These are phyloP conservation scores for Stylosanthes scabra DNA, from an alignment of 331 rosid species.

Conservation along the genomic window DNA sequence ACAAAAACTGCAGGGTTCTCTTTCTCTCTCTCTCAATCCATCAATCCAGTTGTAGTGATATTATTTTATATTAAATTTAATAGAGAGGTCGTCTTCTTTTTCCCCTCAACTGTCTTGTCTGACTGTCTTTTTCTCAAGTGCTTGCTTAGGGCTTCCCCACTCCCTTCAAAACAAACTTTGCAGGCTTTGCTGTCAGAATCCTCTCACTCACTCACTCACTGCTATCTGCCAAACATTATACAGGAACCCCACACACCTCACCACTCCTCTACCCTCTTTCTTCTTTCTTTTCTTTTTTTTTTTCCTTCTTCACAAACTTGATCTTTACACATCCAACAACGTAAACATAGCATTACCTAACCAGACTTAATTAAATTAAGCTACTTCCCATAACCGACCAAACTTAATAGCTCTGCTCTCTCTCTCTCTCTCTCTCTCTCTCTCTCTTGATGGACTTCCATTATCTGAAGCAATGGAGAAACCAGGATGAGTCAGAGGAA, in stretches of 20 bases:
- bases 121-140: constrained; percentile 85
- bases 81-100: constrained; percentile 12
- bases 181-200: constrained; percentile 80
- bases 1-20: constrained; percentile 62
- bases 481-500: constrained; percentile 86
- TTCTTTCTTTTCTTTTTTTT: background rate
- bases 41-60: constrained; percentile 7
- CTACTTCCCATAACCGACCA: constrained; percentile 31
- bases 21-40: constrained; percentile 41
- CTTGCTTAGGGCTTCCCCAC: constrained; percentile 59
- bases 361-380: constrained; percentile 37
- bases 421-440: too few species aligned
- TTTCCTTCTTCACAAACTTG: constrained; percentile 32
- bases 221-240: constrained; percentile 58
- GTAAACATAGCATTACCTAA: too few species aligned
- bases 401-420: background rate
- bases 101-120: constrained; percentile 84
- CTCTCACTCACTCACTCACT: constrained; percentile 9
- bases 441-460: constrained; percentile 87
- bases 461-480: constrained; percentile 81
- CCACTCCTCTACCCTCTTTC: constrained; percentile 27
- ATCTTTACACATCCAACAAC: constrained; percentile 51
- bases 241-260: constrained; percentile 46
- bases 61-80: constrained; percentile 32
- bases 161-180: constrained; percentile 74